Evolutionary conservation across 768 basidiomycete genomes (phyloP).

Genomic region (Amanita exitialis): DNA sequence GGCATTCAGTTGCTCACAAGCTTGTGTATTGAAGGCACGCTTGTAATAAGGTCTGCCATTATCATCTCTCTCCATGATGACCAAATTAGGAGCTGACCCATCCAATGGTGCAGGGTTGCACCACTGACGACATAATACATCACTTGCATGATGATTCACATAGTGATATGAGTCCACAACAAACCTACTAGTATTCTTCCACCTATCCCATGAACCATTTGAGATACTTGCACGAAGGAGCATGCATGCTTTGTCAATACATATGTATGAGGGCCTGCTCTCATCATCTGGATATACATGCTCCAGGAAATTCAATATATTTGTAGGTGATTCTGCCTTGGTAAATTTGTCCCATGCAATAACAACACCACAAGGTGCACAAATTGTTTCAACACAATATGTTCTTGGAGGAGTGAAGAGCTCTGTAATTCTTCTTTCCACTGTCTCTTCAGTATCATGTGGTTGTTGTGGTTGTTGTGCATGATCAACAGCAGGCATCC

Average conservation of each 20-base stretch:
- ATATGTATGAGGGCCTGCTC: constrained; percentile 8
- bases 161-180: no score
- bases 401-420: constrained; percentile 12
- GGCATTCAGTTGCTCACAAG: constrained; percentile 1
- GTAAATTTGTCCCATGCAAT: constrained; percentile 7
- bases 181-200: constrained; percentile 16
- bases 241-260: no score
- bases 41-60: constrained; percentile 13
- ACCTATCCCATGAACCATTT: constrained; percentile 9
- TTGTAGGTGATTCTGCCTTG: constrained; percentile 17
- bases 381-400: constrained; percentile 21
- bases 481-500: constrained; percentile 9
- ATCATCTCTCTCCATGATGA: constrained; percentile 13
- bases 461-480: constrained; percentile 7
- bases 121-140: constrained; percentile 18
- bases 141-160: constrained; percentile 14
- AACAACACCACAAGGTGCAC: constrained; percentile 9
- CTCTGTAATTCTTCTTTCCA: constrained; percentile 7
- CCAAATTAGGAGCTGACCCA: constrained; percentile 20
- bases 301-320: no score
- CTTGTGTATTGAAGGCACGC: constrained; percentile 18
- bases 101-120: constrained; percentile 21
- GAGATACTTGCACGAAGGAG: constrained; percentile 6
- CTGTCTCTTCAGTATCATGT: constrained; percentile 11
- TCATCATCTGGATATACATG: constrained; percentile 9